A percentile compares a stretch with the other conserved stretches of the same genome.
These are phyloP conservation scores for Calvatia gigantea DNA, from an alignment of 768 basidiomycete genomes.

Conservation along the genomic window DNA sequence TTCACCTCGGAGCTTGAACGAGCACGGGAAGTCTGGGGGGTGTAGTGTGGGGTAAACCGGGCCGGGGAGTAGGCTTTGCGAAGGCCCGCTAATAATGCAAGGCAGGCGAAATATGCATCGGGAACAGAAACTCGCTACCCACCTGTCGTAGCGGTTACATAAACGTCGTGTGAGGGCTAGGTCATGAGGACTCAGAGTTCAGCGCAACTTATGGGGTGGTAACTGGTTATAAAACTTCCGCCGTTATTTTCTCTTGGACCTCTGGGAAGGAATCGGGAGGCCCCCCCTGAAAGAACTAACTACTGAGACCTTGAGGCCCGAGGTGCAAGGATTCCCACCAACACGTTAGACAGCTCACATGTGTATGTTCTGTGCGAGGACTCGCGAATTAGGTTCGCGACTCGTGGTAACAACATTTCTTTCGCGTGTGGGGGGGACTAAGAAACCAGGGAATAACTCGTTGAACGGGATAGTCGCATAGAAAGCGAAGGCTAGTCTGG, in stretches of 20 bases:
- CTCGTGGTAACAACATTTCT: not conserved
- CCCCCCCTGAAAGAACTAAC: not conserved
- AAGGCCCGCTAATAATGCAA: not conserved
- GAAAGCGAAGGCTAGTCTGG: not conserved
- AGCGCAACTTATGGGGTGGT: not conserved
- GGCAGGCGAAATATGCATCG: not conserved
- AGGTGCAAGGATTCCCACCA: not conserved
- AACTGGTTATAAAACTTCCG: not conserved
- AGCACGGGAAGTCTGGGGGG: not conserved
- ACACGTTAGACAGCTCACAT: not conserved
- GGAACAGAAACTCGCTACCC: not conserved
- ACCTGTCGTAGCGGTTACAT: not conserved
- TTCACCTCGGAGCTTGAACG: not conserved
- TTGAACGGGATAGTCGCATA: not conserved
- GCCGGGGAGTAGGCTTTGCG: not conserved
- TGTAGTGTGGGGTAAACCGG: constrained; percentile 5
- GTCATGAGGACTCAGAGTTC: not conserved
- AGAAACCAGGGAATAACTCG: not conserved
- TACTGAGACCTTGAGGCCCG: too few relatives aligned
- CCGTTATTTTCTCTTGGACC: not conserved
- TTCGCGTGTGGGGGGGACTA: not conserved
- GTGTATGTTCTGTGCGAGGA: not conserved
- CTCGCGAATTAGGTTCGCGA: not conserved
- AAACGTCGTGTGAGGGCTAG: not conserved
- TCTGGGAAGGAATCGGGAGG: not conserved